Evolutionary conservation across 305 asterid species (phyloP).

Genomic region (Solanum hybrid): DNA sequence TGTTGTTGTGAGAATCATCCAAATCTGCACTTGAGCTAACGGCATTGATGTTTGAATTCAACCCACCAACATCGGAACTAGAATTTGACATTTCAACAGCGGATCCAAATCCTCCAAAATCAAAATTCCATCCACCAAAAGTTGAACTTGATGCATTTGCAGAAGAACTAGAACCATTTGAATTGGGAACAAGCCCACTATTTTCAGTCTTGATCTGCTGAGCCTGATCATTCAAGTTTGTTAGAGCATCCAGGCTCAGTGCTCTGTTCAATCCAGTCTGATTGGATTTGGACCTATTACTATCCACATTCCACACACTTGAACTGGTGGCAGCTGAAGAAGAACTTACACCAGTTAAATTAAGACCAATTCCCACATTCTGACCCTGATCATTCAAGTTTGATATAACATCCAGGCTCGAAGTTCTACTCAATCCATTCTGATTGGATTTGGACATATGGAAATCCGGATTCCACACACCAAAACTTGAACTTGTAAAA

Average conservation of each 20-base stretch:
- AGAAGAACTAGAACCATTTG: conserved; percentile 10
- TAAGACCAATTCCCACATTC: background rate
- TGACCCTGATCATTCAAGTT: conserved; percentile 19
- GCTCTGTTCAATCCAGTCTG: background rate
- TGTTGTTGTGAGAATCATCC: conserved; percentile 9
- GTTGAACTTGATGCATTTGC: conserved; percentile 2
- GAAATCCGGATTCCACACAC: background rate
- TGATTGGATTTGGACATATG: background rate
- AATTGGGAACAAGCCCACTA: conserved; percentile 9
- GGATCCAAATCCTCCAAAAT: conserved; percentile 12
- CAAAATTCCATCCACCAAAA: conserved; percentile 5
- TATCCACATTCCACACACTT: background rate
- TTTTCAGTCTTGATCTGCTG: conserved; percentile 23
- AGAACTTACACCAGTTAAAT: background rate
- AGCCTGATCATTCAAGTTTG: conserved; percentile 15
- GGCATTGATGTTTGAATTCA: conserved; percentile 6
- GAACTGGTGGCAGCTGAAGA: background rate
- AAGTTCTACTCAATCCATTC: background rate
- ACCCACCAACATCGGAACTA: conserved; percentile 13
- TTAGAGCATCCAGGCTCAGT: conserved; percentile 1
- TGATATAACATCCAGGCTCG: background rate
- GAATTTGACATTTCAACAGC: conserved; percentile 4
- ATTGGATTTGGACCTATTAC: background rate
- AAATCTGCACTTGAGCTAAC: conserved; percentile 12
- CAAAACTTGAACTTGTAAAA: background rate